Base-by-base conservation (phyloP, 2,329 filamentous ascomycete species). In the Sphaerulina populicola region DNA sequence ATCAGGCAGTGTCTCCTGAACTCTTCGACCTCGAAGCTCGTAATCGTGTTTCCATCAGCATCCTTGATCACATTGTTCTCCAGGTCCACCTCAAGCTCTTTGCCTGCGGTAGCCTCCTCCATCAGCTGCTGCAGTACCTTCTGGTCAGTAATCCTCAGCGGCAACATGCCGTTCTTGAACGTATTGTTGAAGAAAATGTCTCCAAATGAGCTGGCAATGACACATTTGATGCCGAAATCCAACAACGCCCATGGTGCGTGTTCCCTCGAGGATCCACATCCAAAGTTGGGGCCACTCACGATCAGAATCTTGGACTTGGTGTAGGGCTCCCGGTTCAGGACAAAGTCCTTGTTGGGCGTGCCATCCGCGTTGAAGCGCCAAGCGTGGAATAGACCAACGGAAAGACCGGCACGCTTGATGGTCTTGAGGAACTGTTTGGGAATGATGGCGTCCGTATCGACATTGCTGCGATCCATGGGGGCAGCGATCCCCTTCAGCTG, bases 131-230 rank as follows among this genome's bases (percentile, higher is more conserved):
- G 77, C 3, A 96, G 74, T 30, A 79, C 76, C 1, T 72, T 74
- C 58, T 81, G 71, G 68, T 91, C 81, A 30, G 77, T 73, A 66
- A 97, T 85, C 53, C 77, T 72, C 55, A 97, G 81, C 43, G 91
- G 90, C 57, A 97, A 76, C 93, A 97, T 97, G 74, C 91, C 91
- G 75, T 98, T 98, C 79, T 98, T 97, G 80, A 96, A 97, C n/a
- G 86, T 93, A 77, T 98, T 98, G 81, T 95, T 96, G 81, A 91
- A 94, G 81, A 96, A 96, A 70, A 98, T 98, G 66, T 94, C 88
- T 52, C 85, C 86, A 60, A 80, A 87, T 1, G 86, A 90, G 1
- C 88, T 88, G 1, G 91, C 93, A 61, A 97, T 94, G 64, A 97
- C 78, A 68, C 85, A 91, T 67, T 85, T 88, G 74, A 98, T 95